A percentile compares a stretch with the other conserved stretches of the same genome.
Evolutionary conservation across 1,284 basidiomycete species (phyloP).

Genomic region (Cryptococcus neoformans): DNA sequence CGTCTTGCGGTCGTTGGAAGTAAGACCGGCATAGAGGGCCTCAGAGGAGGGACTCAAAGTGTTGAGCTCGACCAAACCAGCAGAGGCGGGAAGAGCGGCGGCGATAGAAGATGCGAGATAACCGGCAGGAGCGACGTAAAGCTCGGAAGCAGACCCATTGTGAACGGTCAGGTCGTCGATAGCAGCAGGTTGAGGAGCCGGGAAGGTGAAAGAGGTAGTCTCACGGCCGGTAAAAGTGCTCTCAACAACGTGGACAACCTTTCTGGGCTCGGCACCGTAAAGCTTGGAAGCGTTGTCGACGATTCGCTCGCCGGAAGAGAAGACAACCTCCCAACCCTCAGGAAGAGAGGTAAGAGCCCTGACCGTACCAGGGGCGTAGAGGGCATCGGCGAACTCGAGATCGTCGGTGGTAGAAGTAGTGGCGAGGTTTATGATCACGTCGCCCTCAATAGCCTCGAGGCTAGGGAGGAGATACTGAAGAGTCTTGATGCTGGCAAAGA

Average conservation of each 20-base stretch:
- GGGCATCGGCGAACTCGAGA: conserved; percentile 52
- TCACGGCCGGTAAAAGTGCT: conserved; percentile 44
- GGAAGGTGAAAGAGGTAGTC: conserved; percentile 39
- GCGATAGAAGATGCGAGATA: conserved; percentile 26
- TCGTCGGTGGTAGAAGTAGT: conserved; percentile 33
- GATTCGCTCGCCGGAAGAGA: conserved; percentile 71
- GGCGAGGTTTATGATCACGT: conserved; percentile 75
- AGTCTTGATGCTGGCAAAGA: conserved; percentile 48
- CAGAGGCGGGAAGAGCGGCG: conserved; percentile 14
- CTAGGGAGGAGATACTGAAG: conserved; percentile 73
- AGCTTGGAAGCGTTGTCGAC: conserved; percentile 60
- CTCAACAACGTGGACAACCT: conserved; percentile 47
- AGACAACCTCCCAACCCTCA: conserved; percentile 66
- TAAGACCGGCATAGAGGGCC: conserved; percentile 30
- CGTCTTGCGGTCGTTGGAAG: conserved; percentile 26
- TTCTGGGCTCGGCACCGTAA: conserved; percentile 23
- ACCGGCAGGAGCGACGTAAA: conserved; percentile 39
- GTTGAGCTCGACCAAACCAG: conserved; percentile 36
- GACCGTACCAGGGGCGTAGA: conserved; percentile 54
- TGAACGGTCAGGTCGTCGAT: conserved; percentile 27
- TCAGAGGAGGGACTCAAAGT: conserved; percentile 37
- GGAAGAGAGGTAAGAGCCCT: conserved; percentile 61
- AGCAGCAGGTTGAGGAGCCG: conserved; percentile 20
- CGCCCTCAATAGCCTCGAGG: conserved; percentile 61
- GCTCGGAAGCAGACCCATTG: conserved; percentile 21